Percentiles rank a stretch among this genome's conserved stretches.
Conservation (phyloP, 139 green algal genomes). For the Mychonastes homosphaera region DNA sequence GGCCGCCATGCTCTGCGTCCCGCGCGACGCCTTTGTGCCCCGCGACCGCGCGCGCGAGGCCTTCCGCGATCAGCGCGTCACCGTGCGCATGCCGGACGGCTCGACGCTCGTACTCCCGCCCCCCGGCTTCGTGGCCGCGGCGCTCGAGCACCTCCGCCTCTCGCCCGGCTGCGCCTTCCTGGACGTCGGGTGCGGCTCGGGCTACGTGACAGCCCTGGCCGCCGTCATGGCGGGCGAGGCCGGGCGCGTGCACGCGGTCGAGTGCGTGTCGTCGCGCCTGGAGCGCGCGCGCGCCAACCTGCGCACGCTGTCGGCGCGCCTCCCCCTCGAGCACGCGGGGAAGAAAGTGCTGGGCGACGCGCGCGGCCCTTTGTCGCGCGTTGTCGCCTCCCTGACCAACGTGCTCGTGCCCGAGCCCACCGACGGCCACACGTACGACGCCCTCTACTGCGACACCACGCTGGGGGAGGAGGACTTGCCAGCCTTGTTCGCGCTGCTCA, state of each 20-base stretch:
- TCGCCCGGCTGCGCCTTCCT: slow-evolving; percentile 30
- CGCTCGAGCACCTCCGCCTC: slow-evolving; percentile 42
- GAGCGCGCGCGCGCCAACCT: slow-evolving; percentile 35
- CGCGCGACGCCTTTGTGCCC: slow-evolving; percentile 46
- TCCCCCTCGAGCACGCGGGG: slow-evolving; percentile 22
- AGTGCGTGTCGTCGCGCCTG: slow-evolving; percentile 38
- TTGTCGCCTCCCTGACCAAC: slow-evolving; percentile 30
- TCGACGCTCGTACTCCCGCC: slow-evolving; percentile 42
- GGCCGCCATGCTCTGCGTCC: slow-evolving; percentile 36
- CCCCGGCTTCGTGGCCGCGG: slow-evolving; percentile 39
- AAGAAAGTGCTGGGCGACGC: too few relatives aligned
- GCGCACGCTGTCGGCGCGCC: slow-evolving; percentile 26
- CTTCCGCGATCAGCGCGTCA: slow-evolving; percentile 47
- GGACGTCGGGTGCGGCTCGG: slow-evolving; percentile 46
- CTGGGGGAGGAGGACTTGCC: slow-evolving; percentile 46
- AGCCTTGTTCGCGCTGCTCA: slow-evolving; percentile 41
- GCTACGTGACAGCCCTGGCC: slow-evolving; percentile 42
- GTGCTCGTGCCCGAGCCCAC: slow-evolving; percentile 53
- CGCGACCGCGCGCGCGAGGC: slow-evolving; percentile 41
- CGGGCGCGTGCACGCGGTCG: slow-evolving; percentile 31
- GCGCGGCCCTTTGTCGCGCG: slow-evolving; percentile 5
- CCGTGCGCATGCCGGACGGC: slow-evolving; percentile 44
- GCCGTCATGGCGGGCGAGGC: slow-evolving; percentile 31
- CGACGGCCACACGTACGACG: slow-evolving; percentile 34
- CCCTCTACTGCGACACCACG: slow-evolving; percentile 42